Evolutionary conservation across 2,329 filamentous ascomycete genomes (phyloP).

Genomic region (Aspergillus nomiae): DNA sequence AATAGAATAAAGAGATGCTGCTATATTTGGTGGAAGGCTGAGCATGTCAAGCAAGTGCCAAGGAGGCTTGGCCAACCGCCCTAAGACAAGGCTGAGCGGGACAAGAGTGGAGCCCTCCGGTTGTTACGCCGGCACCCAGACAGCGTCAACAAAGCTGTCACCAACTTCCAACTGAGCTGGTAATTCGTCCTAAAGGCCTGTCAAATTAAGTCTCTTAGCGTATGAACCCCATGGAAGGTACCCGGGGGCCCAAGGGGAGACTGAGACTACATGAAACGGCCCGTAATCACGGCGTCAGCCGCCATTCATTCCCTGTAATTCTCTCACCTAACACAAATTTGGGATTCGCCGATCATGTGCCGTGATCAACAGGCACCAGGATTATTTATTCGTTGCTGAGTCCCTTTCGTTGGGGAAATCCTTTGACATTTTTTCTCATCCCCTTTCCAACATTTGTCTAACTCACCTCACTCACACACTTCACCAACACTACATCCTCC

Average conservation of each 20-base stretch:
- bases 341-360: constrained; percentile 4
- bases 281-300: background rate
- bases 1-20: background rate
- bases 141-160: background rate
- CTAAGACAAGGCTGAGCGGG: constrained; percentile 5
- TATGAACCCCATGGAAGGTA: background rate
- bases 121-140: background rate
- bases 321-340: background rate
- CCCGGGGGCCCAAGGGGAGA: background rate
- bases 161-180: background rate
- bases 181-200: no score
- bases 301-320: background rate
- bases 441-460: background rate
- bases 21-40: background rate
- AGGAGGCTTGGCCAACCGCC: background rate
- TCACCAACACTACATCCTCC: background rate
- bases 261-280: background rate
- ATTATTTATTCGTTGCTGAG: background rate
- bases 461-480: background rate
- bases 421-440: background rate
- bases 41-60: constrained; percentile 5
- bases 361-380: background rate
- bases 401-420: background rate
- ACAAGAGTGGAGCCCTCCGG: background rate
- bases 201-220: background rate